phyloP scores from a whole-genome alignment of 1,284 basidiomycete genomes.

The Ustanciosporium gigantosporum region DNA sequence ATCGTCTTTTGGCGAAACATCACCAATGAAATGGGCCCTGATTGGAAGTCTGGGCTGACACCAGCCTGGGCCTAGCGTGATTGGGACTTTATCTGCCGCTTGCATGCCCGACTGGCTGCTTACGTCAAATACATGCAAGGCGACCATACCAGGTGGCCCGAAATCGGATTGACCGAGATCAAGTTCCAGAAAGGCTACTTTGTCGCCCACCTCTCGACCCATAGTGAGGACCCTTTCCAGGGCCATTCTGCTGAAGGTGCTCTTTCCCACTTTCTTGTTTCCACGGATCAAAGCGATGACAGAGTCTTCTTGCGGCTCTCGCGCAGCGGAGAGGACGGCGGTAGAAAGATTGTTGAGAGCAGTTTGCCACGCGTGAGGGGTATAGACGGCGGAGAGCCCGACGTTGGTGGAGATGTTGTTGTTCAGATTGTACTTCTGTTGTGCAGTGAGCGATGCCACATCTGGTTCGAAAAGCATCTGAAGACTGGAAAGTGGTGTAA shows the following conservation, averaged over 20 bases:
- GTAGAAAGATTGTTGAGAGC: conserved; percentile 7
- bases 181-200: conserved; percentile 86
- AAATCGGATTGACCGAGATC: conserved; percentile 95
- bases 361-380: conserved; percentile 25
- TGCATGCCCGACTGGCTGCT: too few species aligned
- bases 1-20: conserved; percentile 75
- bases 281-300: conserved; percentile 73
- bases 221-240: conserved; percentile 72
- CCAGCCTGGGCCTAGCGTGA: conserved; percentile 51
- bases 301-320: conserved; percentile 22
- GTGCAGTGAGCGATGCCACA: conserved; percentile 1
- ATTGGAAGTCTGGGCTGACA: conserved; percentile 68
- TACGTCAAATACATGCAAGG: conserved; percentile 70
- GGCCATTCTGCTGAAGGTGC: conserved; percentile 76
- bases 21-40: conserved; percentile 81
- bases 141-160: conserved; percentile 80
- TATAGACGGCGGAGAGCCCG: conserved; percentile 29
- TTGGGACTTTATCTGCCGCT: not conserved
- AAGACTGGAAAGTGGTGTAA: conserved; percentile 18
- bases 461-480: conserved; percentile 19
- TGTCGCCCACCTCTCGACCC: conserved; percentile 63
- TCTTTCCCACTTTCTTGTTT: conserved; percentile 85
- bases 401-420: conserved; percentile 7
- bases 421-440: conserved; percentile 2
- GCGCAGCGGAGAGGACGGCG: conserved; percentile 11